These are phyloP conservation scores for Cardamine resedifolia DNA, from an alignment of 345 rosid species.

Conservation along the genomic window DNA sequence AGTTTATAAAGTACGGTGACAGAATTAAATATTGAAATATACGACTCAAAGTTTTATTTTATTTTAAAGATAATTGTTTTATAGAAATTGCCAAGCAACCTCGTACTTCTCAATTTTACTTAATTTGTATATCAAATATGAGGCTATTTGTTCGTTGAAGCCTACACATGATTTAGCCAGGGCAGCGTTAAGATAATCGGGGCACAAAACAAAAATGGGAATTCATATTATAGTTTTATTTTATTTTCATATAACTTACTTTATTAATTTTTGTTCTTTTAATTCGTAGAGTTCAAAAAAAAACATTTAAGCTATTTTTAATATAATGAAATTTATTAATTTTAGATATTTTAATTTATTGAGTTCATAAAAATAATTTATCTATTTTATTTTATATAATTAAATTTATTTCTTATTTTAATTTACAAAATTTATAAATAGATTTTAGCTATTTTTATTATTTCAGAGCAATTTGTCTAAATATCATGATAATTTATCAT, in stretches of 20 bases:
- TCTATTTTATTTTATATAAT: no score
- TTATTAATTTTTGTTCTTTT: no score
- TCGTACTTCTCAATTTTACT: background rate
- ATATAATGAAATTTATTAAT: no score
- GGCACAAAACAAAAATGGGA: background rate
- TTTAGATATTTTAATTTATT: no score
- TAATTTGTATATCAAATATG: background rate
- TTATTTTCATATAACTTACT: background rate
- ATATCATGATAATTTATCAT: no score
- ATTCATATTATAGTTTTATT: background rate
- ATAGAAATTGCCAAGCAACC: background rate
- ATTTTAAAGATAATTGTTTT: background rate
- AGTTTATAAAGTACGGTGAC: slow-evolving; percentile 27
- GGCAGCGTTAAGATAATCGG: background rate
- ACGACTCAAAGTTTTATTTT: background rate
- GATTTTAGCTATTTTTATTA: background rate
- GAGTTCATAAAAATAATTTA: no score
- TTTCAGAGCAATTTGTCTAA: background rate
- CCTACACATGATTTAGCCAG: background rate
- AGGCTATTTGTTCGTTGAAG: background rate
- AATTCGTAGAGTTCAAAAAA: no score
- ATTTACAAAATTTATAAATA: no score
- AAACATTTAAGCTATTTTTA: background rate
- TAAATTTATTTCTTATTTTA: no score
- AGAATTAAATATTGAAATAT: background rate